phyloP scores from a whole-genome alignment of 2,329 filamentous ascomycete species.

The Colletotrichum sp. region DNA sequence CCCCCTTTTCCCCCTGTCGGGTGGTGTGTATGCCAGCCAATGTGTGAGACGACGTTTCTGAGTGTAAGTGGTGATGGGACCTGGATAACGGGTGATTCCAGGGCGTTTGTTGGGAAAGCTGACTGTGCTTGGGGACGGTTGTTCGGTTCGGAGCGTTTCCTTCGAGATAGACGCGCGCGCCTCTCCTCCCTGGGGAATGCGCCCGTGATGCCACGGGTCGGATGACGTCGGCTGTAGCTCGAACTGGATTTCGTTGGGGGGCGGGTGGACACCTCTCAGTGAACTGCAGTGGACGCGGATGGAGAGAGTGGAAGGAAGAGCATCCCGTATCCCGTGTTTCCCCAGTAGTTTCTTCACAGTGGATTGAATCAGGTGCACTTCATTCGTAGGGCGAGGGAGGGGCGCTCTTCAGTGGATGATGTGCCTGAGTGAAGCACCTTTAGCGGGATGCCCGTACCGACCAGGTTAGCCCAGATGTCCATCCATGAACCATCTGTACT shows the following conservation, averaged over 20 bases:
- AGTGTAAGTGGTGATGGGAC: background rate
- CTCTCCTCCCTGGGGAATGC: conserved; percentile 17
- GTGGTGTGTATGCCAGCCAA: background rate
- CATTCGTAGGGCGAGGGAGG: background rate
- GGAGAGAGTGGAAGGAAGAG: background rate
- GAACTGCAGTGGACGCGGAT: background rate
- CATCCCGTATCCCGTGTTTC: background rate
- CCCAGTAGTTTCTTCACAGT: background rate
- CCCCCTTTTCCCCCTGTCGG: background rate
- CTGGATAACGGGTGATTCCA: background rate
- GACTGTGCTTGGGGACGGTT: background rate
- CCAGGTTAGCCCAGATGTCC: background rate
- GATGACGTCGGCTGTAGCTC: conserved; percentile 18
- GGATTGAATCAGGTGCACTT: background rate
- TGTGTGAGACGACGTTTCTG: background rate
- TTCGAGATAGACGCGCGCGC: background rate
- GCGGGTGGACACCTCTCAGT: background rate
- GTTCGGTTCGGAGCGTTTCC: background rate
- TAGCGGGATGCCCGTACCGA: background rate
- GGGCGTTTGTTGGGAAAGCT: background rate
- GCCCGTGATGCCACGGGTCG: conserved; percentile 18
- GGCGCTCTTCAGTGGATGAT: conserved; percentile 13
- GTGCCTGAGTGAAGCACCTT: background rate
- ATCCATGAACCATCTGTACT: background rate
- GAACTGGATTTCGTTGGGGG: conserved; percentile 19